Evolutionary conservation across 2,329 filamentous ascomycete genomes (phyloP).

Genomic region (Fusarium austroafricanum): DNA sequence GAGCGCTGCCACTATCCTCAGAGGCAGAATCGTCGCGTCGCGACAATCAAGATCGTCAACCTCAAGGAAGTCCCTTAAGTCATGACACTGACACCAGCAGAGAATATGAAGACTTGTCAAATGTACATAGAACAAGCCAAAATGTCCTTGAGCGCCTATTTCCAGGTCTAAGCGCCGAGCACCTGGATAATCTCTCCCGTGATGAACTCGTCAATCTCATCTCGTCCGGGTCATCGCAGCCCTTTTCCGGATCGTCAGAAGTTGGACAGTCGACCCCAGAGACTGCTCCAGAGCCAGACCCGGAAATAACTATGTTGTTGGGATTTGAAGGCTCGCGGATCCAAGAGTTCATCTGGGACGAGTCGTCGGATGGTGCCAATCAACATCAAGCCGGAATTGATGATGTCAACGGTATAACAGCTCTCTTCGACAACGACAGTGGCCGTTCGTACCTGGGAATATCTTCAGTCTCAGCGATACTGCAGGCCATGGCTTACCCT

Average conservation of each 20-base stretch:
- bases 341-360: constrained; percentile 20
- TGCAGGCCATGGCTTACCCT: constrained; percentile 62
- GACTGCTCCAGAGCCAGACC: background rate
- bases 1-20: constrained; percentile 18
- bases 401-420: constrained; percentile 59
- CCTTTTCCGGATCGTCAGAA: too few species aligned
- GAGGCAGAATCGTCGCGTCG: constrained; percentile 5
- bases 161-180: background rate
- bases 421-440: constrained; percentile 64
- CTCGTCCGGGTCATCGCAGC: background rate
- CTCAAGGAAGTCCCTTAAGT: too few species aligned
- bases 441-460: constrained; percentile 72
- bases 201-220: background rate
- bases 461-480: constrained; percentile 61
- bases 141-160: background rate
- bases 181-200: background rate
- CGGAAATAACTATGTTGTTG: background rate
- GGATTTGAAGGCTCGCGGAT: background rate
- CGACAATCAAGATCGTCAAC: background rate
- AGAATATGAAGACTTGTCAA: background rate
- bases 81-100: background rate
- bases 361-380: constrained; percentile 5
- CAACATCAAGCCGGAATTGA: constrained; percentile 10
- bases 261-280: background rate
- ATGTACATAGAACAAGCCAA: background rate